Conservation (phyloP, 73 alveolate species). For the Paramecium caudatum region DNA sequence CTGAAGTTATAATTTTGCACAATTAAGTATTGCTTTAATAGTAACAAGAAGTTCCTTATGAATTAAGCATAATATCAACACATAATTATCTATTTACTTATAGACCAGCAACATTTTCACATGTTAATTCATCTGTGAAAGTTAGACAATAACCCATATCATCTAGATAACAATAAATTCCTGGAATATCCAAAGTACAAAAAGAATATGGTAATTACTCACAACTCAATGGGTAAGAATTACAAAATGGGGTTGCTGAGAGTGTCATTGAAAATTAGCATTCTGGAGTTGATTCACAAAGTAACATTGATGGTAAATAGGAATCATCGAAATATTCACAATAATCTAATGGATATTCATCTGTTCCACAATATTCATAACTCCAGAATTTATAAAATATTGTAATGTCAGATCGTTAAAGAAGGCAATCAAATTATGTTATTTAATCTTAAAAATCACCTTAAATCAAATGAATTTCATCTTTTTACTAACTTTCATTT, state of each 20-base stretch:
- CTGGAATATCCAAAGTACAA: conserved; percentile 50
- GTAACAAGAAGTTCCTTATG: not conserved
- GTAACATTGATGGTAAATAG: not conserved
- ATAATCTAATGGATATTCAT: not conserved
- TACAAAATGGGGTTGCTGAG: not conserved
- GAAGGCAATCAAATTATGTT: conserved; percentile 7
- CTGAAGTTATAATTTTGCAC: not conserved
- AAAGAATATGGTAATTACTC: not conserved
- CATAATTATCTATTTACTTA: conserved; percentile 28
- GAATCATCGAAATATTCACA: not conserved
- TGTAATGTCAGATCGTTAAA: not conserved
- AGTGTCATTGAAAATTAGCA: not conserved
- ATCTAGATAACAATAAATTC: not conserved
- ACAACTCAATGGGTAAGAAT: not conserved
- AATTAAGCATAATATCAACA: not conserved
- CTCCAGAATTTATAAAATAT: not conserved
- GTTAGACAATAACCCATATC: not conserved
- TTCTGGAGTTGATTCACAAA: not conserved
- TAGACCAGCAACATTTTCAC: not conserved
- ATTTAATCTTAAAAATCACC: not conserved
- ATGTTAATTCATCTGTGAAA: not conserved
- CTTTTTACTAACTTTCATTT: not conserved
- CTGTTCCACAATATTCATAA: not conserved
- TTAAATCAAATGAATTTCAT: not conserved
- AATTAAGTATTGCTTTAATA: not conserved